Percentiles rank a stretch among this genome's conserved stretches.
Conservation (phyloP, 2,329 filamentous ascomycete species). For the Verticillium zaregamsianum region DNA sequence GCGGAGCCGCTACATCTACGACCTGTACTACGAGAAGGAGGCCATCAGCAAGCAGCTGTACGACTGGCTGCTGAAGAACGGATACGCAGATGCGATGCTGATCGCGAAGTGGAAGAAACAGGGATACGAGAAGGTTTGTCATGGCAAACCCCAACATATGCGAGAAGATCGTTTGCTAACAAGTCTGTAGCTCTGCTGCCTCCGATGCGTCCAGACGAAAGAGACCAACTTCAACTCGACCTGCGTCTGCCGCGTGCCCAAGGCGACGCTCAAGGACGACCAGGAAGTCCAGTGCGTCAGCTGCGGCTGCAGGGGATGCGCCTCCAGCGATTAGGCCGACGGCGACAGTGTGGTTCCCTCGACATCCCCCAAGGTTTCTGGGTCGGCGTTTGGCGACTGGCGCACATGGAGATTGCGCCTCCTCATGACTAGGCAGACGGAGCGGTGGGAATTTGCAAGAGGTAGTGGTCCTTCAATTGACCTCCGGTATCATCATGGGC, state of each 20-base stretch:
- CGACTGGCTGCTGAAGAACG: slow-evolving; percentile 95
- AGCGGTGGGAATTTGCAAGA: slow-evolving; percentile 17
- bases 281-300: slow-evolving; percentile 90
- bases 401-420: slow-evolving; percentile 1
- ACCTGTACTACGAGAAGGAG: slow-evolving; percentile 96
- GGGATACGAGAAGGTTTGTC: slow-evolving; percentile 87
- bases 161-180: slow-evolving; percentile 16
- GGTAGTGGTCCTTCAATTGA: slow-evolving; percentile 31
- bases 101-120: slow-evolving; percentile 99
- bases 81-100: slow-evolving; percentile 88
- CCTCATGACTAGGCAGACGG: not conserved
- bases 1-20: slow-evolving; percentile 88
- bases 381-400: slow-evolving; percentile 4
- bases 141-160: not conserved
- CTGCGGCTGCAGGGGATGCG: slow-evolving; percentile 89
- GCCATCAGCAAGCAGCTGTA: slow-evolving; percentile 90
- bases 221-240: slow-evolving; percentile 99
- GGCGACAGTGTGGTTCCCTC: not conserved
- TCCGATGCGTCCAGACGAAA: slow-evolving; percentile 97
- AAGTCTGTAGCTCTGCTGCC: slow-evolving; percentile 70
- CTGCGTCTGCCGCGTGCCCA: slow-evolving; percentile 93
- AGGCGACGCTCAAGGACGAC: slow-evolving; percentile 82
- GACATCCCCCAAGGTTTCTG: not conserved
- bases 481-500: slow-evolving; percentile 23
- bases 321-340: slow-evolving; percentile 66